phyloP scores from a whole-genome alignment of 129 eudicot genomes.

The Ambrosia artemisiifolia region DNA sequence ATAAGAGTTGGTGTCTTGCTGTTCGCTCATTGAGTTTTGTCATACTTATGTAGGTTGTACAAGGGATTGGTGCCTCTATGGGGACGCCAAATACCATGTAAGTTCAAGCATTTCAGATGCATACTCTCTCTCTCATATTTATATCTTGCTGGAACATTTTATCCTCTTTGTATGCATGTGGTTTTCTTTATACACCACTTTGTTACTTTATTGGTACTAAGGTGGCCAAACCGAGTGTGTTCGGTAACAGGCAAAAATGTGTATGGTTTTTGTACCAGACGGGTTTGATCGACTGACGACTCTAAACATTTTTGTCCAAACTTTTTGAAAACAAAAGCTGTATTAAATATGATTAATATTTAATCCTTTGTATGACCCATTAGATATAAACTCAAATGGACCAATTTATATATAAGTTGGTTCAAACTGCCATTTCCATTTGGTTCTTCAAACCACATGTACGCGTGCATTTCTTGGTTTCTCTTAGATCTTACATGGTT shows the following conservation, averaged over 20 bases:
- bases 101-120: constrained; percentile 25
- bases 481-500: constrained; percentile 15
- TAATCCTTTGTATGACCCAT: background rate
- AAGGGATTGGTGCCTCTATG: constrained; percentile 86
- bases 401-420: background rate
- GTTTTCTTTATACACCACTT: background rate
- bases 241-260: background rate
- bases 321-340: background rate
- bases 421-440: background rate
- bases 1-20: background rate
- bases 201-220: background rate
- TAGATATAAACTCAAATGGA: background rate
- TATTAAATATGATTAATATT: background rate
- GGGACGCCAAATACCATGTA: constrained; percentile 93
- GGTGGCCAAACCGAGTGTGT: background rate
- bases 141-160: constrained; percentile 6
- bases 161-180: background rate
- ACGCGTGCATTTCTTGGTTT: background rate
- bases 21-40: background rate
- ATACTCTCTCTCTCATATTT: background rate
- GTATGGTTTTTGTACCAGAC: background rate
- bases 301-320: background rate
- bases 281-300: background rate
- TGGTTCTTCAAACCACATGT: background rate
- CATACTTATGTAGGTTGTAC: constrained; percentile 54